Conservation (phyloP, 768 basidiomycete genomes). For the Leccinum broughii region DNA sequence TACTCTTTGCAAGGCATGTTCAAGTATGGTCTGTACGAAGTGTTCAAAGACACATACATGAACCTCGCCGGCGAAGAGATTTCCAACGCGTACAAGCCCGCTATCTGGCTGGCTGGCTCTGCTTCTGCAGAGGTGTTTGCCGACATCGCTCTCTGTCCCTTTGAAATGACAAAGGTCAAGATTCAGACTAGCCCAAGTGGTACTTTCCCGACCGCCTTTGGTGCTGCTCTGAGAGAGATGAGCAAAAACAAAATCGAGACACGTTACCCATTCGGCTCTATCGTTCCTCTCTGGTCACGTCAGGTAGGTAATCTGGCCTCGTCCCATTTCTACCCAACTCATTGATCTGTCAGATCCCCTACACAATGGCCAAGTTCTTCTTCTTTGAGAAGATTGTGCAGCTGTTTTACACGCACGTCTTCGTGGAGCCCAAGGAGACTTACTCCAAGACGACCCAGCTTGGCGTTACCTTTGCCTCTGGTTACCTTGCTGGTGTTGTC, state of each 20-base stretch:
- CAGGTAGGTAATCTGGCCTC: slow-evolving; percentile 48
- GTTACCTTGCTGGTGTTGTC: slow-evolving; percentile 94
- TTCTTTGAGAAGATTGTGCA: slow-evolving; percentile 90
- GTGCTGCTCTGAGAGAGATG: slow-evolving; percentile 73
- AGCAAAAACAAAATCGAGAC: slow-evolving; percentile 62
- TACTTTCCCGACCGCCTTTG: slow-evolving; percentile 76
- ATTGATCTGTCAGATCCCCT: slow-evolving; percentile 67
- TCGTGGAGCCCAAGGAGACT: slow-evolving; percentile 73
- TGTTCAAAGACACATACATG: slow-evolving; percentile 93
- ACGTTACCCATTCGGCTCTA: slow-evolving; percentile 81
- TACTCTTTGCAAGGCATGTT: slow-evolving; percentile 96
- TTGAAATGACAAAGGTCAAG: slow-evolving; percentile 93
- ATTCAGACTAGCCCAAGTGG: slow-evolving; percentile 77
- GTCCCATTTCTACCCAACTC: neutral
- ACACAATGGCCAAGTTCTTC: slow-evolving; percentile 99
- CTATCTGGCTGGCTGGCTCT: slow-evolving; percentile 92
- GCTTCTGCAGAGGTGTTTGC: slow-evolving; percentile 95
- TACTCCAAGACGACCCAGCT: slow-evolving; percentile 85
- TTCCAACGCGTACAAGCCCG: slow-evolving; percentile 76
- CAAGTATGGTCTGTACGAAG: slow-evolving; percentile 97
- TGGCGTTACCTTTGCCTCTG: slow-evolving; percentile 84
- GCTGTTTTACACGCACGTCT: slow-evolving; percentile 86
- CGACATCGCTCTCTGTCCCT: slow-evolving; percentile 91
- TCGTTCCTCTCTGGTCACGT: slow-evolving; percentile 85
- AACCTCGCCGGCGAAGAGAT: slow-evolving; percentile 86